These are phyloP conservation scores for Diaporthe citri DNA, from an alignment of 2,329 filamentous ascomycete species.

Conservation along the genomic window DNA sequence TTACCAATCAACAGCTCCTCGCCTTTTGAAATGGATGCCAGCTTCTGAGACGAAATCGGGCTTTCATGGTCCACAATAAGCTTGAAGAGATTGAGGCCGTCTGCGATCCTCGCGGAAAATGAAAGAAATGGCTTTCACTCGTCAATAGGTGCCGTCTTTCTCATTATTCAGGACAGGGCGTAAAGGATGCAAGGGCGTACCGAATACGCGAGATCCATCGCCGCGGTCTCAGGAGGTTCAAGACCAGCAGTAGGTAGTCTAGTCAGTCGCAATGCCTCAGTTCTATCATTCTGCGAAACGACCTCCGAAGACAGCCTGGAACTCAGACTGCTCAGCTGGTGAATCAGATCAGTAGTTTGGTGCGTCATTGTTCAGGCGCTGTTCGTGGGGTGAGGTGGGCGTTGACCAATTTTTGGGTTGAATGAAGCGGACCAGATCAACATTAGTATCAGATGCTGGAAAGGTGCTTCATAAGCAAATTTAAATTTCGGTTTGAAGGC, in stretches of 20 bases:
- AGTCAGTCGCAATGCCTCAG: background rate
- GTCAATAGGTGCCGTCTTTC: background rate
- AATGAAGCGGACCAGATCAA: too few species aligned
- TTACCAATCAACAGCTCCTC: conserved; percentile 47
- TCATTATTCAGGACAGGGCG: too few species aligned
- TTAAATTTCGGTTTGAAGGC: background rate
- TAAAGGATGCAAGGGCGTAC: background rate
- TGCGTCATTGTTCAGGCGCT: background rate
- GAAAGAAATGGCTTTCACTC: conserved; percentile 42
- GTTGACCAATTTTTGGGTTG: too few species aligned
- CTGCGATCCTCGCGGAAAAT: conserved; percentile 43
- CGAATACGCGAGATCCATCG: background rate
- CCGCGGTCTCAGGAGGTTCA: background rate
- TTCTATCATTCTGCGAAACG: background rate
- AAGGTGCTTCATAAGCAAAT: background rate
- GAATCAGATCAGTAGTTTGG: background rate
- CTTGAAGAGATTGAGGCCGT: conserved; percentile 45
- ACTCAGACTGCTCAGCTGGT: background rate
- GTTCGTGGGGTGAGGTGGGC: background rate
- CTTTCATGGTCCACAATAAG: conserved; percentile 39
- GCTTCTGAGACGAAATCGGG: conserved; percentile 41
- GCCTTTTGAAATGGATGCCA: conserved; percentile 42
- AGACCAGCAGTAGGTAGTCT: background rate
- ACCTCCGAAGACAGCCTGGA: background rate
- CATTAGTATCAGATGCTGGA: background rate